phyloP scores from a whole-genome alignment of 106 monocot species.

The Dendrobium officinale region DNA sequence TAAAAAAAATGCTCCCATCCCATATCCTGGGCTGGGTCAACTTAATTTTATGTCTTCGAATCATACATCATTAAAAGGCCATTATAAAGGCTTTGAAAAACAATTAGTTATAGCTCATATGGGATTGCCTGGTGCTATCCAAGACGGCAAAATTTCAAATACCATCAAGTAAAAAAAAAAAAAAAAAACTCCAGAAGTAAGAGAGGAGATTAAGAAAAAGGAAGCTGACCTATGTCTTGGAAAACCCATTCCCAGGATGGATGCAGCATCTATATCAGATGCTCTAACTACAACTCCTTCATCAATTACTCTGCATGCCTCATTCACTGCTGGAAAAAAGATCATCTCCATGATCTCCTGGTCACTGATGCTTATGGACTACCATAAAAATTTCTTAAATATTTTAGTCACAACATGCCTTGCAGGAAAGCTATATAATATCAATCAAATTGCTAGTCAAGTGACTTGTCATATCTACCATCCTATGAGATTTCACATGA shows the following conservation, averaged over 20 bases:
- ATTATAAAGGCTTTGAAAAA: too few species aligned
- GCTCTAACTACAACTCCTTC: constrained; percentile 7
- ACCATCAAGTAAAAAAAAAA: not conserved
- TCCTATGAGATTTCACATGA: not conserved
- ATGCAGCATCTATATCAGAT: constrained; percentile 6
- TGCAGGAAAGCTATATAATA: not conserved
- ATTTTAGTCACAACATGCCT: not conserved
- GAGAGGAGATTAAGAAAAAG: not conserved
- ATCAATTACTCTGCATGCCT: constrained; percentile 10
- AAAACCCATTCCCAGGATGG: constrained; percentile 8
- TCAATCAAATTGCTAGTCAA: not conserved
- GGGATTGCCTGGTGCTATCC: too few species aligned
- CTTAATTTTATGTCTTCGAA: too few species aligned
- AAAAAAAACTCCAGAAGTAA: not conserved
- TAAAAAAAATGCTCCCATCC: too few species aligned
- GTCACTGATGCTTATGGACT: not conserved
- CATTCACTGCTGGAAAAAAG: constrained; percentile 5
- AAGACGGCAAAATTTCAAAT: not conserved
- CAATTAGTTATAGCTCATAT: too few species aligned
- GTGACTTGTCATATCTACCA: not conserved
- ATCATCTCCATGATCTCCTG: constrained; percentile 6
- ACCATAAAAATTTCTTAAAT: not conserved
- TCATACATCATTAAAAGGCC: too few species aligned
- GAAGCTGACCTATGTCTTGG: constrained; percentile 3
- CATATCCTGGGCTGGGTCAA: too few species aligned